These are phyloP conservation scores for Geotrichum australiense DNA, from an alignment of 1,139 yeast genomes.

Conservation along the genomic window DNA sequence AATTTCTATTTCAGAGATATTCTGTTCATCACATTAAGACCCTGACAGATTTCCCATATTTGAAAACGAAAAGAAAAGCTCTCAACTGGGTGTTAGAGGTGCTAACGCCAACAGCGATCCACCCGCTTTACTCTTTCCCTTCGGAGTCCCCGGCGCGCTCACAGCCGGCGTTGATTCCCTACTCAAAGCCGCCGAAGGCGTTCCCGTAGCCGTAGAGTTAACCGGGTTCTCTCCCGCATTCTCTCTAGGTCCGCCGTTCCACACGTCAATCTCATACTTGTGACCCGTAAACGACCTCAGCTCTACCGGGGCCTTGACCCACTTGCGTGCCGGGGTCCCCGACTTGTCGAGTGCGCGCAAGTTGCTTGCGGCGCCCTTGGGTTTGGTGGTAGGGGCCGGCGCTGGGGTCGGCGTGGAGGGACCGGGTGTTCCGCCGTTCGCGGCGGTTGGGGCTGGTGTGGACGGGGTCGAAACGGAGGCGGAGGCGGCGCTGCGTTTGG, in stretches of 20 bases:
- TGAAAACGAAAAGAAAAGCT: neutral
- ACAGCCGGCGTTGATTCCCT: slow-evolving; percentile 7
- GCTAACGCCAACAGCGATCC: slow-evolving; percentile 16
- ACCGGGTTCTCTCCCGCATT: neutral
- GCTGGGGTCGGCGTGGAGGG: neutral
- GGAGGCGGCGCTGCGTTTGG: neutral
- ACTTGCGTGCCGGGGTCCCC: slow-evolving; percentile 45
- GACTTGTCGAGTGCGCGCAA: slow-evolving; percentile 41
- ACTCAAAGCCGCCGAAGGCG: slow-evolving; percentile 10
- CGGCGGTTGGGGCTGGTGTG: neutral
- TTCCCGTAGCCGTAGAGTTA: neutral
- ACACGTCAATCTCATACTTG: slow-evolving; percentile 41
- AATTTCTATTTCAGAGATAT: no score
- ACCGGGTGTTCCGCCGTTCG: no score
- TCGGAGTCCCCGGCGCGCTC: slow-evolving; percentile 11
- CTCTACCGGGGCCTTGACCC: slow-evolving; percentile 44
- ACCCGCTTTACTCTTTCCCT: slow-evolving; percentile 6
- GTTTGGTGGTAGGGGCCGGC: slow-evolving; percentile 13
- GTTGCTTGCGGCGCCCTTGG: slow-evolving; percentile 22
- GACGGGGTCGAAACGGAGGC: neutral
- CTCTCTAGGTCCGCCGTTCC: slow-evolving; percentile 32
- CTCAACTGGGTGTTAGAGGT: slow-evolving; percentile 15
- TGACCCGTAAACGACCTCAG: slow-evolving; percentile 59
- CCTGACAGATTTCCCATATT: no score
- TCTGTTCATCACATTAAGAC: no score